Evolutionary conservation across 352 stramenopile genomes (phyloP), one percentile per base, ranked within the genome.

Genomic region (Phytophthora pisi): DNA sequence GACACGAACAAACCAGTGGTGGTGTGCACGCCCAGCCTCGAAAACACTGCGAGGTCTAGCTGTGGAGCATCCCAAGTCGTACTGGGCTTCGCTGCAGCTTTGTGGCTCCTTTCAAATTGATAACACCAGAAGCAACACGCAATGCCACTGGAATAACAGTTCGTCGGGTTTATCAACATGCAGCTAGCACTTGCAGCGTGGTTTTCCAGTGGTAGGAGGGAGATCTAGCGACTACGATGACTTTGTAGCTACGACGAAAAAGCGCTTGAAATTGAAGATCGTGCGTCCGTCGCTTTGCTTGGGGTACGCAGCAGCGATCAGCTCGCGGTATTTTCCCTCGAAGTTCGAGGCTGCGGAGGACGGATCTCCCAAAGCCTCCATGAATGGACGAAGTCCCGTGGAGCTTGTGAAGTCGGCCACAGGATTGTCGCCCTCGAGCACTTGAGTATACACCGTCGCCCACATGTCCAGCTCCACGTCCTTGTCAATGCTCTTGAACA

Each of bases 11-110:
- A 93, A 40, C 81, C 86, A 6, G 20, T 95, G 4, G 70, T 89
- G 13, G 85, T 96, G 8, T 96, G 89, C 66, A 96, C 89, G 15
- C 88, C 88, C 6, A 94, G 84, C 50, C 80, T 96, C 31, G 80
- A 92, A 65, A 93, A 96, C 54, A 49, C 36, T 4, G 78, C 61
- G 5, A 52, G 26, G 24, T 60, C 53, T 10, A 42, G 10, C 28
- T 30, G 46, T 23, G n/a, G 9, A 5, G 10, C 45, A 16, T 65
- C 47, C 9, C 63, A 2, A 40, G 16, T 56, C 9, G 42, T 62
- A 28, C n/a, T 63, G 36, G 40, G 46, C 26, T 0, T 56, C 69
- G 18, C 58, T 57, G 60, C 40, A 51, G 49, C 30, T 38, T 28
- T 65, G 26, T 68, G 45, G 42, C 26, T 53, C 20, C 23, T 64